Evolutionary conservation across 2,329 filamentous ascomycete species (phyloP), one percentile per base, ranked within the genome.

Genomic region (Alternaria burnsii): DNA sequence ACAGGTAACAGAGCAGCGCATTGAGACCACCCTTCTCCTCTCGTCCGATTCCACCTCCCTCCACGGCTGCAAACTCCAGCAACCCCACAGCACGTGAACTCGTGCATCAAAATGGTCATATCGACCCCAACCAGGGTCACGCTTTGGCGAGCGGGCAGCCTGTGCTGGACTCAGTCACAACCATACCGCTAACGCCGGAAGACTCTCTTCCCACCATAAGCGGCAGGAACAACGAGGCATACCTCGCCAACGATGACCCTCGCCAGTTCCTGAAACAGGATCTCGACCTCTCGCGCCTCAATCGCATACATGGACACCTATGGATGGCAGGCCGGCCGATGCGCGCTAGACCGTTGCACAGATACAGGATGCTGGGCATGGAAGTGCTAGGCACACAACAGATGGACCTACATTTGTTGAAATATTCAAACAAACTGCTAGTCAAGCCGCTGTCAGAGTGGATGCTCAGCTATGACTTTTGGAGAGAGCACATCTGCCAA

Each of bases 291-390:
- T 50, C 41, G 7, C 69, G 76, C 3, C 60, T 78, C 26, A 77
- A 78, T 48, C 62, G 59, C 5, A 77, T 78, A 32, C 75, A 78
- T 63, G 54, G 58, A 6, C 71, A 73, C 14, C 69, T 78, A 4
- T 78, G 76, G 76, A 77, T 77, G 76, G 73, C 72, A 1, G 76
- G 76, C 4, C 72, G 76, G 1, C 76, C 76, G 1, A 71, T 79
- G 71, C 73, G 75, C 44, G 75, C 73, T 3, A 66, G 74, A 3
- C 72, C 75, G 4, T 62, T 78, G 22, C 76, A 78, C 44, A 71
- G 76, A 8, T 77, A 78, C 66, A 71, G 66, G 40, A 78, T 78
- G 76, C 62, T 76, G 52, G 69, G 73, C 16, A 70, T 74, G 52
- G 69, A 76, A 14, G 52, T 75, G 5, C 43, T 76, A 1, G 64